Conservation (phyloP, 2,329 filamentous ascomycete genomes). For the Sporothrix globosa region DNA sequence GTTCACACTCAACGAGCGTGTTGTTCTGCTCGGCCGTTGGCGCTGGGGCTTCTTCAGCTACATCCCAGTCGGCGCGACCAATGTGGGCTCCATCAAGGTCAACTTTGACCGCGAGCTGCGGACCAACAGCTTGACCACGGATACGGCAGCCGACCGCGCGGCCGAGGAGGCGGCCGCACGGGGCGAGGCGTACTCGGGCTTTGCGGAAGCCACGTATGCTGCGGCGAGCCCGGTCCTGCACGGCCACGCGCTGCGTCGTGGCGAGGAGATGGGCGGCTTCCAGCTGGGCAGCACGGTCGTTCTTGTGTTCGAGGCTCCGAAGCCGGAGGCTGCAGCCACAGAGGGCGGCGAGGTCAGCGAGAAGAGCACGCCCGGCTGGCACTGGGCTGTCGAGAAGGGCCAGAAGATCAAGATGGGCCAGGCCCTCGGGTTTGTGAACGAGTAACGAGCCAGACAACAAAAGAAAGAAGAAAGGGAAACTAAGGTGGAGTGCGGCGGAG, state of each 20-base stretch:
- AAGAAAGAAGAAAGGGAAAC: not conserved
- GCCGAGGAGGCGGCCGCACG: slow-evolving; percentile 75
- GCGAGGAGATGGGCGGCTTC: slow-evolving; percentile 98
- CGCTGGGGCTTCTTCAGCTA: slow-evolving; percentile 97
- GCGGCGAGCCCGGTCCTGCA: slow-evolving; percentile 75
- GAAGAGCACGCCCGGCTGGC: slow-evolving; percentile 70
- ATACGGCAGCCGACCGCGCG: slow-evolving; percentile 85
- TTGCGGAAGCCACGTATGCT: slow-evolving; percentile 86
- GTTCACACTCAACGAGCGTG: slow-evolving; percentile 94
- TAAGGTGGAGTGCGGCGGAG: not conserved
- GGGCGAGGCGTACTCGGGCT: slow-evolving; percentile 86
- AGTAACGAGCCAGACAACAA: slow-evolving; percentile 37
- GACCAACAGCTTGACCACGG: slow-evolving; percentile 88
- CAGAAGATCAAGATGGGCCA: slow-evolving; percentile 89
- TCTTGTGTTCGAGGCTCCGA: slow-evolving; percentile 91
- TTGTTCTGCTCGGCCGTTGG: slow-evolving; percentile 92
- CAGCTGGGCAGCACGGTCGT: slow-evolving; percentile 94
- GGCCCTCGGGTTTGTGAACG: slow-evolving; percentile 74
- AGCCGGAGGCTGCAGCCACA: slow-evolving; percentile 37
- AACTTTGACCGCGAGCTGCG: slow-evolving; percentile 95
- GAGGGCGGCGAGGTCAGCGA: slow-evolving; percentile 55
- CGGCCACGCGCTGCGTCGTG: slow-evolving; percentile 80
- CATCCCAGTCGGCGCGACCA: slow-evolving; percentile 93
- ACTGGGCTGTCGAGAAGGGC: slow-evolving; percentile 84
- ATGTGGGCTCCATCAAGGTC: slow-evolving; percentile 93